A percentile compares a stretch with the other conserved stretches of the same genome.
Evolutionary conservation across 2,329 filamentous ascomycete species (phyloP).

Genomic region (Shiraia bambusicola): DNA sequence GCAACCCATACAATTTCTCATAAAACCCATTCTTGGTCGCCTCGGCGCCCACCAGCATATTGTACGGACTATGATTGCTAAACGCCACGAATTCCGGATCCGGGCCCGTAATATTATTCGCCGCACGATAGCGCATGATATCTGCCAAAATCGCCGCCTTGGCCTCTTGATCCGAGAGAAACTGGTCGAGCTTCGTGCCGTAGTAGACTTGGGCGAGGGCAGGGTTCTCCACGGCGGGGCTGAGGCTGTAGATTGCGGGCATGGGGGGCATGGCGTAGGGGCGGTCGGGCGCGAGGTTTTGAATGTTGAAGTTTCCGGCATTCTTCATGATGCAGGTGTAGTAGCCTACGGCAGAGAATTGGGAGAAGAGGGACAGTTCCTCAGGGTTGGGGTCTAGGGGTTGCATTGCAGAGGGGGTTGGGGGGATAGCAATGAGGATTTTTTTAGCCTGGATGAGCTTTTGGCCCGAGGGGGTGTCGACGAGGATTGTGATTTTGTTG

Average conservation of each 20-base stretch:
- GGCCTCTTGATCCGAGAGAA: constrained; percentile 16
- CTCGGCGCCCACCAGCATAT: constrained; percentile 13
- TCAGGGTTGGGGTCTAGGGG: constrained; percentile 40
- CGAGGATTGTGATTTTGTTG: constrained; percentile 9
- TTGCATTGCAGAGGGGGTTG: constrained; percentile 37
- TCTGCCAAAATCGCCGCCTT: constrained; percentile 19
- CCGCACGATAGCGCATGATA: constrained; percentile 13
- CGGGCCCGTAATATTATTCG: constrained; percentile 4
- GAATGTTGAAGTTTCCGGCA: constrained; percentile 33
- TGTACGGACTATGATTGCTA: constrained; percentile 30
- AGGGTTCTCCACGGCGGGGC: constrained; percentile 14
- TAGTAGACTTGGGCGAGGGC: constrained; percentile 17
- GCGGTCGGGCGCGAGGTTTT: constrained; percentile 29
- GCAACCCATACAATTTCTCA: constrained; percentile 22
- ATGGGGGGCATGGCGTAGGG: constrained; percentile 35
- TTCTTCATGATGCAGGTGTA: constrained; percentile 45
- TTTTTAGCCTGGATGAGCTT: constrained; percentile 42
- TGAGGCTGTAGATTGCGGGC: constrained; percentile 34
- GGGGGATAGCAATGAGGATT: constrained; percentile 48
- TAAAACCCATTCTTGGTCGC: constrained; percentile 24
- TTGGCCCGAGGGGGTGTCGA: constrained; percentile 16
- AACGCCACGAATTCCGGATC: constrained; percentile 24
- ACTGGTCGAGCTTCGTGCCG: constrained; percentile 10
- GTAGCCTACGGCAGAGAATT: constrained; percentile 44
- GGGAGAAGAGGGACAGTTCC: constrained; percentile 42